A percentile compares a stretch with the other conserved stretches of the same genome.
These are phyloP conservation scores for Manihot esculenta DNA, from an alignment of 441 rosid species.

Conservation along the genomic window DNA sequence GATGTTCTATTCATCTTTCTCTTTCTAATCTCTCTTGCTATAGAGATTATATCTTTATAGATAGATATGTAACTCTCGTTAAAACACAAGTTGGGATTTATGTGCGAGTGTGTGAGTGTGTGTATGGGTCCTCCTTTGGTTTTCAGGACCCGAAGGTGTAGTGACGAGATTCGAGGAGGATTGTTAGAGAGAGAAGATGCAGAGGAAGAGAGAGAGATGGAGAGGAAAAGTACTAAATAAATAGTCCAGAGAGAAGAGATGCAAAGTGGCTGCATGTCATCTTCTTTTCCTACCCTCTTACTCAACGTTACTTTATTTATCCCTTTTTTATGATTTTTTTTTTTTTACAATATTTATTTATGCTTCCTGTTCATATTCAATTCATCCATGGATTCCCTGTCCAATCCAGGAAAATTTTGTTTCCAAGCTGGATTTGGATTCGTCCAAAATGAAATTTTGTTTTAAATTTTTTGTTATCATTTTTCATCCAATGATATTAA, in stretches of 20 bases:
- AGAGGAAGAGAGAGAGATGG: not conserved
- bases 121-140: constrained; percentile 30
- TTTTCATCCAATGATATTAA: too few species aligned
- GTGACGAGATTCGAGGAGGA: constrained; percentile 40
- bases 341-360: not conserved
- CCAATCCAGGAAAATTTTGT: not conserved
- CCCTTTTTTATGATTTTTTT: not conserved
- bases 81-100: too few species aligned
- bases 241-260: not conserved
- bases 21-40: not conserved
- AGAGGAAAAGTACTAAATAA: not conserved
- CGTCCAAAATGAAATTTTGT: too few species aligned
- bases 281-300: not conserved
- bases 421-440: too few species aligned
- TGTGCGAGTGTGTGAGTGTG: constrained; percentile 1
- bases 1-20: constrained; percentile 2
- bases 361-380: too few species aligned
- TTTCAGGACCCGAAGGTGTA: constrained; percentile 35
- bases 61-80: not conserved
- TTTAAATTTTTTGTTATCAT: too few species aligned
- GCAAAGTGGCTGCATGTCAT: constrained; percentile 21
- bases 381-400: not conserved
- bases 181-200: constrained; percentile 21
- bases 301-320: not conserved
- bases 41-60: not conserved